Base-by-base conservation (phyloP, 257 asterid species). In the Coffea eugenioides region DNA sequence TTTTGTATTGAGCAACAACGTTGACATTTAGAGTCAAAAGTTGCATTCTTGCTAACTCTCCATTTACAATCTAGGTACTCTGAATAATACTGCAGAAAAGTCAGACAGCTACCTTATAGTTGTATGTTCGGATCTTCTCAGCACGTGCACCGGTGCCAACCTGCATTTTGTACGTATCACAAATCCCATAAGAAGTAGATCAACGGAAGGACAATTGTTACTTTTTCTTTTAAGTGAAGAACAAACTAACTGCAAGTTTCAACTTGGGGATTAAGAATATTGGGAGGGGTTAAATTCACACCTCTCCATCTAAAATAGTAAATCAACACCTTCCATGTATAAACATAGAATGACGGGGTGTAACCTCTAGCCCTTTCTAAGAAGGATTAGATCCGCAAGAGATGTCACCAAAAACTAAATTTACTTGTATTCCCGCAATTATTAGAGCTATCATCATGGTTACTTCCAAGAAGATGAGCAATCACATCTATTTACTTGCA, bases 121-220 rank as follows among this genome's bases (percentile, higher is more conserved):
- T 96, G 92, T 94, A 94, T 23, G 98, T 96, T 80, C 99, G 90
- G 79, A 96, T 96, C 89, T 96, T 96, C 82, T 96, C 99, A 76
- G 98, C 76, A 76, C 99, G 97, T 84, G 99, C 95, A 76, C 99
- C 99, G 70, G 96, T 92, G 77, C 99, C 99, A 36, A 96, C 99
- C 99, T 96, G 93, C 79, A 87, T 84, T 72, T 80, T 2, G 6
- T n/a, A 62, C 43, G n/a, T 16, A 39, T 68, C 7, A 15, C 56
- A 43, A 71, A 15, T 2, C 54, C 49, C 46, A 49, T 6, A 54
- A 31, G 18, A 68, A 65, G 79, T 18, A 73, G 27, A 27, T 49
- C 25, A 14, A 27, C 43, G 43, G 25, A 48, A 25, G 21, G 36
- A 25, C 7, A 3, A 65, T 39, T 56, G 64, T 56, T 20, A 56